Evolutionary conservation across 768 basidiomycete species (phyloP), one percentile per base, ranked within the genome.

Genomic region (Lentinus tigrinus): DNA sequence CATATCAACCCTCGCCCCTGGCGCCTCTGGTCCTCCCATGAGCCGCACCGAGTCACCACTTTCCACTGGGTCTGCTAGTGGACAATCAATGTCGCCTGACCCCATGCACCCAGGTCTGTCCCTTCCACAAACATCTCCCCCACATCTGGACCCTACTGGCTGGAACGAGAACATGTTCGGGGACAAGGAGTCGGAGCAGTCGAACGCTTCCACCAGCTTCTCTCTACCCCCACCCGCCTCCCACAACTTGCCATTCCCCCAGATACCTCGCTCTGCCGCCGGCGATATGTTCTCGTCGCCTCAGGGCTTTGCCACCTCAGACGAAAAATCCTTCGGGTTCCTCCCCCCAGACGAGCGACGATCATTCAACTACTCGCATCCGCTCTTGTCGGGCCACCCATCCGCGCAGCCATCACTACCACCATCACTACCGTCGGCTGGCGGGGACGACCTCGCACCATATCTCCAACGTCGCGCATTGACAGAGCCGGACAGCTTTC

Each of bases 1-100:
- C 36, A 42, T 58, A n/a, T 51, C 59, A 36, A 48, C 52, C 31
- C 57, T 62, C 21, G 66, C 61, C 24, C 57, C 68, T n/a, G 51
- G 61, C 28, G 63, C 56, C 6, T 52, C 61, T 6, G 40, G 58
- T 1, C 61, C 64, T 7, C 64, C 64, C 28, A 51, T 62, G 37
- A 56, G 67, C 53, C 57, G 54, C 21, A 67, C 73, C 0, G 74
- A 75, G 51, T 73, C 78, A 28, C 71, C 76, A 11, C 40, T 61
- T 9, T 72, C 74, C 16, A 82, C 79, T n/a, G 66, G 69, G 4
- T 82, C 78, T 21, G 74, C 85, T 34, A 78, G 85, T 55, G 78
- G 79, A 19, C 84, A 85, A 63, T 89, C 88, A 17, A 71, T 79
- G 37, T 88, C 88, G 4, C 88, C 89, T 19, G 60, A 61, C 44